Evolutionary conservation across 306 rosid genomes (phyloP).

Genomic region (Erythrophleum fordii): DNA sequence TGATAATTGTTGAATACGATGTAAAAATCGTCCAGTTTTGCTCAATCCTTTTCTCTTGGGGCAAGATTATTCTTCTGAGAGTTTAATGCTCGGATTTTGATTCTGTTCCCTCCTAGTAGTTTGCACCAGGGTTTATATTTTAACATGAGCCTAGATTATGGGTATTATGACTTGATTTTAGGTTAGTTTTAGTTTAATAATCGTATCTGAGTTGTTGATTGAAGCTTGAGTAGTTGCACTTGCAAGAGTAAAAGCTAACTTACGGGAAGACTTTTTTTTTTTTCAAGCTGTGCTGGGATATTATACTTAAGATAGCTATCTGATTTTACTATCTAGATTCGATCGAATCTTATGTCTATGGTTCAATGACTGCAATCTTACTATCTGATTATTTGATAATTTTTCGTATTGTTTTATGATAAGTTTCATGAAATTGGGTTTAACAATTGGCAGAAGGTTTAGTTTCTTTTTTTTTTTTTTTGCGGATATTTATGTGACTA

Average conservation of each 20-base stretch:
- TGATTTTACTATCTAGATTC: background rate
- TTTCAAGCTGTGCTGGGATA: background rate
- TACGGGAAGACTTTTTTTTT: background rate
- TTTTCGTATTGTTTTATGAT: slow-evolving; percentile 1
- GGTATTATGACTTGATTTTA: background rate
- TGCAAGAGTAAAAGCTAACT: background rate
- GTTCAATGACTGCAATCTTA: background rate
- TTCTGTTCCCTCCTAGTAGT: background rate
- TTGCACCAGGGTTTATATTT: background rate
- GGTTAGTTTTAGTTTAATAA: background rate
- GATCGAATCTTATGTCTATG: slow-evolving; percentile 20
- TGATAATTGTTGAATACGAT: background rate
- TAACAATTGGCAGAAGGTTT: background rate
- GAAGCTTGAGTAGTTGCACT: slow-evolving; percentile 20
- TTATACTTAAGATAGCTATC: background rate
- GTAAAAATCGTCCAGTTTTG: background rate
- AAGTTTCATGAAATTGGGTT: slow-evolving; percentile 3
- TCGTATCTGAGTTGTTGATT: background rate
- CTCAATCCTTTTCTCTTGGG: background rate
- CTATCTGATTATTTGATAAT: background rate
- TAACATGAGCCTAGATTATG: background rate
- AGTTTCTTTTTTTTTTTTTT: slow-evolving; percentile 6
- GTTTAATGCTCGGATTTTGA: background rate
- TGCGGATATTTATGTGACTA: slow-evolving; percentile 21
- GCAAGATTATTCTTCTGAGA: background rate